A percentile compares a stretch with the other conserved stretches of the same genome.
phyloP scores from a whole-genome alignment of 202 grass and related monocot genomes.

The Alloteropsis angusta region DNA sequence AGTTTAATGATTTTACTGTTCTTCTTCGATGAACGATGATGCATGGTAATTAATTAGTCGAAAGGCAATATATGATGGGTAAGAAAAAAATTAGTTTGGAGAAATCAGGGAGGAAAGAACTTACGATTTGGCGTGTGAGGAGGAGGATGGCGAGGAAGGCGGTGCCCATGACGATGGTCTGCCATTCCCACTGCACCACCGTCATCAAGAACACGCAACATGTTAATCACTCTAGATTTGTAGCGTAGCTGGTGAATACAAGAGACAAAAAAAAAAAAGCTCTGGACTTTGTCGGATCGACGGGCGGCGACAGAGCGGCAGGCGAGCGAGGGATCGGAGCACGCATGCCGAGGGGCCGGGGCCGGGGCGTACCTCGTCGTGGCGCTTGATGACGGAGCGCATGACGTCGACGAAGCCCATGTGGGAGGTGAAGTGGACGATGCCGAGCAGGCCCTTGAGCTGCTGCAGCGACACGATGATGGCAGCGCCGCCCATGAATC shows the following conservation, averaged over 20 bases:
- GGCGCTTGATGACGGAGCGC: conserved; percentile 56
- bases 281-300: not conserved
- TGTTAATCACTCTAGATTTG: not conserved
- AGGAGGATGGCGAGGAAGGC: conserved; percentile 84
- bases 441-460: conserved; percentile 88
- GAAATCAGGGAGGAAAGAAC: not conserved
- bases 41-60: not conserved
- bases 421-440: conserved; percentile 87
- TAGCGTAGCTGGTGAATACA: not conserved
- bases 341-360: not conserved
- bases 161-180: conserved; percentile 77
- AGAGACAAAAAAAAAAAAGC: not conserved
- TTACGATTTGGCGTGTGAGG: conserved; percentile 82
- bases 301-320: not conserved
- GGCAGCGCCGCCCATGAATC: conserved; percentile 98
- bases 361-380: conserved; percentile 43
- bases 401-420: conserved; percentile 96
- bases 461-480: conserved; percentile 97
- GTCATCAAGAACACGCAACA: not conserved
- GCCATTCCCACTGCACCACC: conserved; percentile 68
- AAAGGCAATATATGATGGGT: not conserved
- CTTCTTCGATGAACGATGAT: not conserved
- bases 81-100: not conserved
- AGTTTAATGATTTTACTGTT: not conserved
- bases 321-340: not conserved